Conservation (phyloP, 257 asterid species). For the Penstemon newberryi region DNA sequence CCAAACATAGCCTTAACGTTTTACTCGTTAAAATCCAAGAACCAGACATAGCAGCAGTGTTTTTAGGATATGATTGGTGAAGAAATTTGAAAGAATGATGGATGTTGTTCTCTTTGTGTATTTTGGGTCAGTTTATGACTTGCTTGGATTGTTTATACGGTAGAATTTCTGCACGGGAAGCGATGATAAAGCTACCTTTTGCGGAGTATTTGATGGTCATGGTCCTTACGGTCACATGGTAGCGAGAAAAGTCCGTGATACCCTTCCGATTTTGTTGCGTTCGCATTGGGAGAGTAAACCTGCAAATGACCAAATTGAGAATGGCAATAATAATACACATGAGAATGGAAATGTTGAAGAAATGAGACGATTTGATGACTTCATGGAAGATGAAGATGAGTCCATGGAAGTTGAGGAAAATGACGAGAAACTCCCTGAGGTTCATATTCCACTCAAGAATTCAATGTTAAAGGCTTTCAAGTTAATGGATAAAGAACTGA, state of each 20-base stretch:
- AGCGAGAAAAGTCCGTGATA: conserved; percentile 87
- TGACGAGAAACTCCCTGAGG: conserved; percentile 67
- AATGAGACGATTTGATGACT: conserved; percentile 62
- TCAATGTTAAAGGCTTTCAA: conserved; percentile 77
- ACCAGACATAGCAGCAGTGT: background rate
- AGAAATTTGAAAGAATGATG: conserved; percentile 35
- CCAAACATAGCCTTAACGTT: no score
- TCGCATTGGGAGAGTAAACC: conserved; percentile 64
- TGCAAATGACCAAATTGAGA: conserved; percentile 32
- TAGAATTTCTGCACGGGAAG: conserved; percentile 71
- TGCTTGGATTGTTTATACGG: conserved; percentile 60
- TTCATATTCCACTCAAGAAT: conserved; percentile 67
- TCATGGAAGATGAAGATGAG: conserved; percentile 70
- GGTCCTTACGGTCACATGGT: conserved; percentile 98
- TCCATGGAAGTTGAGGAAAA: conserved; percentile 59
- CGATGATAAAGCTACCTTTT: conserved; percentile 55
- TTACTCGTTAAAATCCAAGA: no score
- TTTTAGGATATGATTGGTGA: conserved; percentile 26
- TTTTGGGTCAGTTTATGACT: conserved; percentile 68
- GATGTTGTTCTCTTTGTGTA: conserved; percentile 31
- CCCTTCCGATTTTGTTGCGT: conserved; percentile 67
- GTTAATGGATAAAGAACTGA: conserved; percentile 92
- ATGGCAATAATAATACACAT: conserved; percentile 22
- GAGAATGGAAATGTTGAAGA: conserved; percentile 48
- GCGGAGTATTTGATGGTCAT: conserved; percentile 97